Base-by-base conservation (phyloP, 2,329 filamentous ascomycete genomes). In the Aureobasidium sp. region DNA sequence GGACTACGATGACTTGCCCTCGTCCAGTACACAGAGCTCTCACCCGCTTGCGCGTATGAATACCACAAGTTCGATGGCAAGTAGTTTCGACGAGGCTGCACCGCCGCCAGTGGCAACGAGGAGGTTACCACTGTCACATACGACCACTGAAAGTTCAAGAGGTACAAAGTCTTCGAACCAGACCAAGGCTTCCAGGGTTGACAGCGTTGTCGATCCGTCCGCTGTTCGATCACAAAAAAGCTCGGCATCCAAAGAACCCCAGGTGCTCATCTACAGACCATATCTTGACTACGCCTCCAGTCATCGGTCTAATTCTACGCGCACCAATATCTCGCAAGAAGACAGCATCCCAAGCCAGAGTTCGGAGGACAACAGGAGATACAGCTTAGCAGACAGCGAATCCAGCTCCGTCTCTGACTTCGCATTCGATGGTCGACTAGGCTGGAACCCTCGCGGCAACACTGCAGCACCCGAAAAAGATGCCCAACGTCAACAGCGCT, bases 351-450 rank as follows among this genome's bases (percentile, higher is more conserved):
- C 24, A 25, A 19, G 19, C 14, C 12, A 16, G 4, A 37, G 27
- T 25, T 4, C 19, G 3, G 22, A 50, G 6, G 35, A 27, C 16
- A 16, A 37, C n/a, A 16, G 45, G 25, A 29, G 45, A 22, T 24
- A 55, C 14, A 49, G 40, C 12, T 35, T 53, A 40, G 53, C 53
- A 41, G 53, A 53, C n/a, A 57, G 51, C 19, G 51, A 53, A 7
- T 14, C 40, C 6, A 49, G 45, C 22, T 50, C 47, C 11, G 27
- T 45, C 10, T 49, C 56, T 4, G 56, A 58, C 14, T 56, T 56
- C 38, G 48, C 52, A 6, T 56, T 58, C 24, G 47, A 56, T n/a
- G 52, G 56, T 10, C 51, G 32, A 35, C 17, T 56, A 41, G 56
- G 54, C 30, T 58, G 51, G 55, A 48, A 53, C 22, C 52, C 54